phyloP scores from a whole-genome alignment of 768 basidiomycete genomes.

The Pleurotus platypus region DNA sequence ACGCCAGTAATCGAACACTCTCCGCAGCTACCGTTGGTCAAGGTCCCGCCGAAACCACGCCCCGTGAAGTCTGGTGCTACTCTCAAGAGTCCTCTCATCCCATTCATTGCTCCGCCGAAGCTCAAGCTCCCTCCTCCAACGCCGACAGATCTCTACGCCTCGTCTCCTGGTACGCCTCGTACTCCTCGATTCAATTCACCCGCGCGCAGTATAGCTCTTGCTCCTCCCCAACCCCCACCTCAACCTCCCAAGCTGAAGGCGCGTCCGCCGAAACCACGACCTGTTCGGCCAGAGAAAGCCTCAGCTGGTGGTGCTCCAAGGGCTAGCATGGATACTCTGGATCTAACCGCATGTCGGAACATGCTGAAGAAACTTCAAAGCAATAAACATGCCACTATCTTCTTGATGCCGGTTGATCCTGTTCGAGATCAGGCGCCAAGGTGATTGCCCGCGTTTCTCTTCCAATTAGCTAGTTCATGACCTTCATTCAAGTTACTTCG shows the following conservation, averaged over 20 bases:
- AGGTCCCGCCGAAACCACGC: conserved; percentile 43
- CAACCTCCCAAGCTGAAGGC: conserved; percentile 22
- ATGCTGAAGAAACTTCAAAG: conserved; percentile 76
- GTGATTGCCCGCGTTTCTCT: conserved; percentile 32
- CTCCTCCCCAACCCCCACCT: conserved; percentile 27
- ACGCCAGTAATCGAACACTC: conserved; percentile 66
- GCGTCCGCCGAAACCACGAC: conserved; percentile 18
- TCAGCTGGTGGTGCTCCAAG: conserved; percentile 73
- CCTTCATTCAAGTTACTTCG: conserved; percentile 66
- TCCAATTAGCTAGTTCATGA: conserved; percentile 1
- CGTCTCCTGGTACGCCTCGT: not conserved
- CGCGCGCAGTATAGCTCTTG: conserved; percentile 32
- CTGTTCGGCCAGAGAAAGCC: conserved; percentile 29
- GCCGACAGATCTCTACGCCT: conserved; percentile 15
- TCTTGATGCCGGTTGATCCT: conserved; percentile 94
- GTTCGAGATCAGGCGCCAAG: conserved; percentile 86
- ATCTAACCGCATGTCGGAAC: conserved; percentile 70
- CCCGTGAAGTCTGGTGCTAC: conserved; percentile 34
- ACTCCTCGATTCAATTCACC: conserved; percentile 20
- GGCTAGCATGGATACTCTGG: conserved; percentile 72
- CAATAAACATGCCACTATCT: conserved; percentile 71
- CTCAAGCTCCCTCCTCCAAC: conserved; percentile 48
- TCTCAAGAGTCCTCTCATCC: conserved; percentile 38
- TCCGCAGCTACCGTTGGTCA: conserved; percentile 54
- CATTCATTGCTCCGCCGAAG: conserved; percentile 37